Conservation (phyloP, 1,284 basidiomycete genomes). For the Irpex rosettiformis region DNA sequence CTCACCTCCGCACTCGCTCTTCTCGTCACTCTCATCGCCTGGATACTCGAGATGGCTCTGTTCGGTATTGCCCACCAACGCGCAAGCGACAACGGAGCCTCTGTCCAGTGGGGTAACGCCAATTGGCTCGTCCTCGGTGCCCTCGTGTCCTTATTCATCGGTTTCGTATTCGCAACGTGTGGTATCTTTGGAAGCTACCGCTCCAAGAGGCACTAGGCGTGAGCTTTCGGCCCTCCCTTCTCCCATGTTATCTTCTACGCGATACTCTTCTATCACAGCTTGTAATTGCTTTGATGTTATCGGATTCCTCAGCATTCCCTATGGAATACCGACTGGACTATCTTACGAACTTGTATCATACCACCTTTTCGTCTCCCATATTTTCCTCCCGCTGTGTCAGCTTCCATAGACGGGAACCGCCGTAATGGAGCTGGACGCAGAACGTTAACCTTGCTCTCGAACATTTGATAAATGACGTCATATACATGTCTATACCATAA, state of each 20-base stretch:
- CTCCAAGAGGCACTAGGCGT: conserved; percentile 14
- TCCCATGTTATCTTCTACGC: neutral
- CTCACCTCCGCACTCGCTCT: conserved; percentile 61
- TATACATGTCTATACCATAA: too few relatives aligned
- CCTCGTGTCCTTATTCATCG: conserved; percentile 58
- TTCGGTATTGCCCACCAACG: conserved; percentile 67
- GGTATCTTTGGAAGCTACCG: conserved; percentile 70
- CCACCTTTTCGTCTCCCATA: too few relatives aligned
- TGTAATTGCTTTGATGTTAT: too few relatives aligned
- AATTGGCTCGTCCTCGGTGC: conserved; percentile 77
- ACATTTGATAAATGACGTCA: too few relatives aligned
- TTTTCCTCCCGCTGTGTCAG: too few relatives aligned
- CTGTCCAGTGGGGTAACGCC: conserved; percentile 69
- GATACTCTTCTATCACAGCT: too few relatives aligned
- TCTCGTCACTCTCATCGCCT: conserved; percentile 62
- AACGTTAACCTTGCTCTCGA: too few relatives aligned
- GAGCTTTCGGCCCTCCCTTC: neutral
- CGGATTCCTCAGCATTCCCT: too few relatives aligned
- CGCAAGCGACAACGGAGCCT: conserved; percentile 46
- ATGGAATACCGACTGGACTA: too few relatives aligned
- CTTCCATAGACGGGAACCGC: too few relatives aligned
- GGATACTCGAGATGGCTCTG: conserved; percentile 76
- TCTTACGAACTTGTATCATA: too few relatives aligned
- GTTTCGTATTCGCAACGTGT: conserved; percentile 61
- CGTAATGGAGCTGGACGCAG: too few relatives aligned